These are phyloP conservation scores for Aegilops longissima DNA, from an alignment of 176 grass and related monocot genomes.

Conservation along the genomic window DNA sequence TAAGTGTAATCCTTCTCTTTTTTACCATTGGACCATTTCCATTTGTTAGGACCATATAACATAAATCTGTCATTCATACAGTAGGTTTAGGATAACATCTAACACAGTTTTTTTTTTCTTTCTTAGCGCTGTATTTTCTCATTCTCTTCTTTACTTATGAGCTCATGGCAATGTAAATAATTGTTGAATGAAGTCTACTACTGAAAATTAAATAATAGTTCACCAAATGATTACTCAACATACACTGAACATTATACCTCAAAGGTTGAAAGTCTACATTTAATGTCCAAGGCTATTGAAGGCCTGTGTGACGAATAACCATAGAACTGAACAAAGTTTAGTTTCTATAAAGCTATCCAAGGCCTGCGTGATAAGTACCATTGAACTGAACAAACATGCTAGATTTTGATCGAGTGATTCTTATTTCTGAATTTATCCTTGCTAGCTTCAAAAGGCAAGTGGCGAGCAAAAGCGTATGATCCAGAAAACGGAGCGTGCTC, in stretches of 20 bases:
- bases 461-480: slow-evolving; percentile 68
- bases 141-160: not conserved
- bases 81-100: not conserved
- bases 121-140: not conserved
- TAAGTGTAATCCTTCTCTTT: slow-evolving; percentile 39
- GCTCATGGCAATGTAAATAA: not conserved
- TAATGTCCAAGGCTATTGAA: not conserved
- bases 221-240: not conserved
- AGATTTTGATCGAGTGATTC: slow-evolving; percentile 3
- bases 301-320: not conserved
- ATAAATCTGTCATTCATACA: not conserved
- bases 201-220: not conserved
- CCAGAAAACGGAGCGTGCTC: slow-evolving; percentile 84
- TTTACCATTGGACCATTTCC: not conserved
- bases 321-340: not conserved
- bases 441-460: slow-evolving; percentile 77
- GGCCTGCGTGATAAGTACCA: not conserved
- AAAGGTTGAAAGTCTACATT: not conserved
- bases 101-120: not conserved
- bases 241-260: not conserved
- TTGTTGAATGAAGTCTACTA: not conserved
- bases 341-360: slow-evolving; percentile 3
- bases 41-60: not conserved
- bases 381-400: not conserved
- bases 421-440: slow-evolving; percentile 29